Evolutionary conservation across 2,329 filamentous ascomycete genomes (phyloP), one percentile per base, ranked within the genome.

Genomic region (Cytospora leucostoma): DNA sequence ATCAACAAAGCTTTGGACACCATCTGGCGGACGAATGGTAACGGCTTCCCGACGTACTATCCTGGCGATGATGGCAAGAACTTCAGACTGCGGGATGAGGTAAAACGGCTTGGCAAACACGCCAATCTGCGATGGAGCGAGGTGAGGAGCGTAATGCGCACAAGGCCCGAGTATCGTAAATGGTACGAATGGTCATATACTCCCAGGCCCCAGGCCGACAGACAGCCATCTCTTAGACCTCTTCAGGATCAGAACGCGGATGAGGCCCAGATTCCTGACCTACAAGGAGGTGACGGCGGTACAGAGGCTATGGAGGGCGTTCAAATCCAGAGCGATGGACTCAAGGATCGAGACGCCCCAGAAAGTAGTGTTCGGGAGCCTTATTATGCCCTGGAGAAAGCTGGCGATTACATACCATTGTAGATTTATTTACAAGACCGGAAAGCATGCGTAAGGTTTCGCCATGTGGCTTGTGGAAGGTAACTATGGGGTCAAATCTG

Each of bases 381-480:
- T 3, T 37, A 55, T 27, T 17, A 34, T 13, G 38, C n/a, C 33
- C 51, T 61, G 21, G 51, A 54, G 33, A 38, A 32, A 4, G 13
- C 15, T 13, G 58, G 58, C 11, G 58, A 61, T 12, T 61, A 61
- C n/a, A 61, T 61, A 54, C 50, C 51, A 21, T 34, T 61, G 58
- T 61, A 61, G 27, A 7, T 7, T 13, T 21, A 17, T 13, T 33
- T 35, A 12, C 17, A 8, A 17, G 10, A 44, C 40, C n/a, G 40
- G 7, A 19, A 44, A 44, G 40, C 17, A 44, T 17, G 40, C 8
- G 8, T 8, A 10, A 5, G 5, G 19, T 7, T 47, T 47, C 44
- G n/a, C n/a, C 44, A 19, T 47, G 12, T 47, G n/a, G n/a, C 8
- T 47, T 47, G 35, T 37, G 2, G 8, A 8, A 37, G 35, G 27